phyloP scores from a whole-genome alignment of 1,284 basidiomycete genomes.

The Moesziomyces antarcticus region DNA sequence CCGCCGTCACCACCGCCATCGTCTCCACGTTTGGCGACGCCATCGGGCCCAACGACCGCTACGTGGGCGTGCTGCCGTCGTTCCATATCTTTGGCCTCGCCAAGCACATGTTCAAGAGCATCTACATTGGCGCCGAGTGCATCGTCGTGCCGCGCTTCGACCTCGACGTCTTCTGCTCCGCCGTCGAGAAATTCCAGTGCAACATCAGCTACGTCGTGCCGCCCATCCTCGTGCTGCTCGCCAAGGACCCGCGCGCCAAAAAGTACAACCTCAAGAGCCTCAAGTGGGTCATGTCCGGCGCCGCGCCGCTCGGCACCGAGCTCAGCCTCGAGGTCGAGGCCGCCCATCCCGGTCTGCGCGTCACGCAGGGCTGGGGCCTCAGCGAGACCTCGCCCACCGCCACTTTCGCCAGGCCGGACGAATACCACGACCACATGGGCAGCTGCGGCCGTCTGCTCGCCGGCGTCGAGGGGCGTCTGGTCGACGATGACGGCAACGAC shows the following conservation, averaged over 20 bases:
- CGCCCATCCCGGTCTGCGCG: constrained; percentile 69
- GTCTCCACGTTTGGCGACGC: constrained; percentile 30
- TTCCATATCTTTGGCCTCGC: constrained; percentile 69
- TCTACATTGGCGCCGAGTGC: constrained; percentile 74
- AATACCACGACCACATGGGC: constrained; percentile 55
- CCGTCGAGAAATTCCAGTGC: constrained; percentile 76
- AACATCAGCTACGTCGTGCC: constrained; percentile 80
- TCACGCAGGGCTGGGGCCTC: constrained; percentile 75
- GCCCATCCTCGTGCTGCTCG: constrained; percentile 80
- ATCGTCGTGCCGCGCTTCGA: constrained; percentile 81
- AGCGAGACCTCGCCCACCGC: constrained; percentile 78
- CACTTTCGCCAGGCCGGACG: constrained; percentile 65
- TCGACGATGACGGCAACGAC: constrained; percentile 71
- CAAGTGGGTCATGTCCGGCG: constrained; percentile 77
- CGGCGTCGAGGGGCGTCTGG: constrained; percentile 80
- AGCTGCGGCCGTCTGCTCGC: constrained; percentile 77
- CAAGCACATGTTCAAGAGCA: constrained; percentile 75
- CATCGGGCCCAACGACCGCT: constrained; percentile 38
- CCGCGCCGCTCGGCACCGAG: constrained; percentile 80
- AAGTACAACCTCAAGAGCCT: constrained; percentile 78
- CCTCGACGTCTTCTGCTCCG: constrained; percentile 76
- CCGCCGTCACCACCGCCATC: constrained; percentile 48
- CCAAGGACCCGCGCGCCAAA: constrained; percentile 79
- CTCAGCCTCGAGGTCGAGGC: constrained; percentile 74
- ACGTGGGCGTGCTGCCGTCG: constrained; percentile 56